Percentiles rank a stretch among this genome's conserved stretches.
phyloP scores from a whole-genome alignment of 2,329 filamentous ascomycete species.

The Sporothrix brasiliensis region DNA sequence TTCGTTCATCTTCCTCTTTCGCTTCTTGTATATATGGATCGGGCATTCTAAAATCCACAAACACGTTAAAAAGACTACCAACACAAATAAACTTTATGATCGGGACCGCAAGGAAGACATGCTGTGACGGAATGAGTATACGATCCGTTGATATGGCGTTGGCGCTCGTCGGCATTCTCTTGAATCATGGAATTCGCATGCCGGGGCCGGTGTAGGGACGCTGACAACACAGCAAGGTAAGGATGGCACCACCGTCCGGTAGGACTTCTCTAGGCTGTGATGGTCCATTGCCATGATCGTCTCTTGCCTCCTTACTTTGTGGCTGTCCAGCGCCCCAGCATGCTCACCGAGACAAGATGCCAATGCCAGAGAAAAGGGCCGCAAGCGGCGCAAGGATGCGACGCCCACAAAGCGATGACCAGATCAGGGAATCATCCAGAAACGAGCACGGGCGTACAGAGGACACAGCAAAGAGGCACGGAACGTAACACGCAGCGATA shows the following conservation, averaged over 20 bases:
- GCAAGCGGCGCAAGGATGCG: background rate
- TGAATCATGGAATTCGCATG: background rate
- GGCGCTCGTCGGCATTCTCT: background rate
- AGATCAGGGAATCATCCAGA: slow-evolving; percentile 10
- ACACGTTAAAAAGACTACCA: background rate
- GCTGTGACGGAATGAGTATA: too few relatives aligned
- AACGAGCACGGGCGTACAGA: background rate
- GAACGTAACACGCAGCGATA: background rate
- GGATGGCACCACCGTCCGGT: background rate
- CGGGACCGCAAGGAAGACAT: background rate
- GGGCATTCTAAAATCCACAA: slow-evolving; percentile 15
- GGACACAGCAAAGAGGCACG: background rate
- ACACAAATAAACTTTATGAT: slow-evolving; percentile 12
- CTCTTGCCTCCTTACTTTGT: background rate
- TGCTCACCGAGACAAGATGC: background rate
- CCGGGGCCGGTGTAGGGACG: background rate
- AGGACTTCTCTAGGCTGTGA: too few relatives aligned
- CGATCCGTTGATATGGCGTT: too few relatives aligned
- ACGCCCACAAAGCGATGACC: background rate
- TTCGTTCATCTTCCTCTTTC: background rate
- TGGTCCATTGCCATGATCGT: background rate
- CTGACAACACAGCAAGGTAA: background rate
- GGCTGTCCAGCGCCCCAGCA: background rate
- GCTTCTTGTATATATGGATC: slow-evolving; percentile 22
- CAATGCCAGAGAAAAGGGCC: background rate